Base-by-base conservation (phyloP, 1,284 basidiomycete species). In the Trichosporon sp. region DNA sequence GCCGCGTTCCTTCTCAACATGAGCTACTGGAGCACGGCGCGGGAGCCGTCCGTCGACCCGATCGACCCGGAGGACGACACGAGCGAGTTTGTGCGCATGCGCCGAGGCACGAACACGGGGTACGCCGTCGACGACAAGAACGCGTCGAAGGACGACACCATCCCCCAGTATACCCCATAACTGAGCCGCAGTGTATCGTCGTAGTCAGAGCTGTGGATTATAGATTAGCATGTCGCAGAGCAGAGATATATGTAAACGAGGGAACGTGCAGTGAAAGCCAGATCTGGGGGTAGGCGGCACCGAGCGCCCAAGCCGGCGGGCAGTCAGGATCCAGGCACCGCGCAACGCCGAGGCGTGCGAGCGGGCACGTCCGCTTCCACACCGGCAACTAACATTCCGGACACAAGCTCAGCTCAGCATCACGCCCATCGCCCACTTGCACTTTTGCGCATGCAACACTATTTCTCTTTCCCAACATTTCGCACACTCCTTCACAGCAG, bases 1-100 rank as follows among this genome's bases (percentile, higher is more conserved):
- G 71, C 74, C 32, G 70, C 70, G 40, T 54, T 65, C 38, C 54
- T 68, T 0, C 70, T 71, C 21, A 71, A 71, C 56, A 64, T 61
- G 35, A 67, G 46, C 26, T 70, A 54, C 43, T 70, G 70, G 70
- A 38, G 61, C 21, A 65, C 66, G 11, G 10, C 10, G 59, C 59
- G 59, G 16, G 59, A 63, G 64, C 38, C 64, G 59, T 63, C 59
- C 4, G 59, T 63, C 59, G 59, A 37, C 16, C 59, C 16, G 32
- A 32, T 35, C 56, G 19, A 65, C 38, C 38, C 38, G 37, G 64
- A 65, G n/a, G 37, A 19, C 64, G n/a, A 65, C 19, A 32, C 59
- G 59, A 14, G 14, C 32, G 59, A 63, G 4, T 11, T 63, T 16
- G 43, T n/a, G 16, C 43, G 16, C 14, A 46, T 16, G 0, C 43